Conservation (phyloP, 805 yeast genomes). For the Zygosaccharomyces bisporus region DNA sequence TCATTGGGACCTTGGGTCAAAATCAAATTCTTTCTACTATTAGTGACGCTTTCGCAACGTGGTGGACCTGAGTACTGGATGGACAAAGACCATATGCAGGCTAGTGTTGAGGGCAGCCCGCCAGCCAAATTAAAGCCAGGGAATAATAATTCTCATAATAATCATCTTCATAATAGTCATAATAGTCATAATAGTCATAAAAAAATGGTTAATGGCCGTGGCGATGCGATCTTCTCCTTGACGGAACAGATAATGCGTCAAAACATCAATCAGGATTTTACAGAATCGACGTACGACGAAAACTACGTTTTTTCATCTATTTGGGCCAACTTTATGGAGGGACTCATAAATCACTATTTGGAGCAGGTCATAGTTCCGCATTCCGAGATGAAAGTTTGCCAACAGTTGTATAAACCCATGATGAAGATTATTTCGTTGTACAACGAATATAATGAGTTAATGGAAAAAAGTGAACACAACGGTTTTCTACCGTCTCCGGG, state of each 20-base stretch:
- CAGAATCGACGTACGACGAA: conserved; percentile 32
- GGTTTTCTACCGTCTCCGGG: conserved; percentile 28
- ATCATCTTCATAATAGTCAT: not conserved
- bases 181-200: not conserved
- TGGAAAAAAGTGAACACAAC: conserved; percentile 36
- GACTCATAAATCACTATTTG: conserved; percentile 36
- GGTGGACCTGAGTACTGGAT: conserved; percentile 39
- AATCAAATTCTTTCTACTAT: conserved; percentile 29
- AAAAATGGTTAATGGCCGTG: not conserved
- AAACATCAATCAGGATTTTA: conserved; percentile 34
- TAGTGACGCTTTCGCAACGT: conserved; percentile 33
- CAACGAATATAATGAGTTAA: conserved; percentile 36
- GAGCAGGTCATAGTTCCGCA: conserved; percentile 36
- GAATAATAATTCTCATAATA: not conserved
- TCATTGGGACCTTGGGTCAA: conserved; percentile 31
- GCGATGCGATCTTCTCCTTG: conserved; percentile 23
- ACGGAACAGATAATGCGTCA: conserved; percentile 35
- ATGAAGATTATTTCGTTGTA: conserved; percentile 37
- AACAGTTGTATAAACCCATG: conserved; percentile 38
- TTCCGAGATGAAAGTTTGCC: conserved; percentile 38
- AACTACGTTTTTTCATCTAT: conserved; percentile 37
- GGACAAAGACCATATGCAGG: conserved; percentile 25
- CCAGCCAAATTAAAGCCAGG: conserved; percentile 3
- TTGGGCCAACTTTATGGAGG: conserved; percentile 41
- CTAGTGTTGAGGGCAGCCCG: conserved; percentile 7